phyloP scores from a whole-genome alignment of 495 filamentous ascomycete species.

The Bacidia gigantensis region DNA sequence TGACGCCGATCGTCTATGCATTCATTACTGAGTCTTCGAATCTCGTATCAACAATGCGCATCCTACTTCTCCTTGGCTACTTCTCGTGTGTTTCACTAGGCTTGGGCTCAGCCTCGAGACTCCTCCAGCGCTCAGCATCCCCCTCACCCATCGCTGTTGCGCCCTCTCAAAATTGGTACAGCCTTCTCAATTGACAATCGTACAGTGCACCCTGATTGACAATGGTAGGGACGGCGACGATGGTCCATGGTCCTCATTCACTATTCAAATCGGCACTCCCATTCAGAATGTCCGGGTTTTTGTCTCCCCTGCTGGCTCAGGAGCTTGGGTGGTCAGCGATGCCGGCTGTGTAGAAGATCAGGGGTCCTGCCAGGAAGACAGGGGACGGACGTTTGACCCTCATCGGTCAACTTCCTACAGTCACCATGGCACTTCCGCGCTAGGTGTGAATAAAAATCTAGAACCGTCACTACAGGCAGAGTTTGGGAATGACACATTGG shows the following conservation, averaged over 20 bases:
- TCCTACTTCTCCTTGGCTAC: background rate
- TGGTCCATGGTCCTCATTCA: slow-evolving; percentile 40
- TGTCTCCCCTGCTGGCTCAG: slow-evolving; percentile 31
- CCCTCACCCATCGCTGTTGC: slow-evolving; percentile 12
- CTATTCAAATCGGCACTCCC: slow-evolving; percentile 35
- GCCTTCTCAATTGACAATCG: background rate
- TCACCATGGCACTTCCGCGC: slow-evolving; percentile 23
- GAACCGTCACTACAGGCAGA: slow-evolving; percentile 28
- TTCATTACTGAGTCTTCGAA: background rate
- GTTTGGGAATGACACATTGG: slow-evolving; percentile 39
- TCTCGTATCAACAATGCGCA: background rate
- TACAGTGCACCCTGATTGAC: background rate
- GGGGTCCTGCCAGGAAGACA: slow-evolving; percentile 26
- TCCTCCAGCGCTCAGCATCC: slow-evolving; percentile 5
- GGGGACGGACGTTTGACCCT: slow-evolving; percentile 36
- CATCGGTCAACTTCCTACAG: slow-evolving; percentile 37
- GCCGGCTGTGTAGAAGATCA: slow-evolving; percentile 18
- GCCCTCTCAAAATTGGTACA: slow-evolving; percentile 16
- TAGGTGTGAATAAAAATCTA: slow-evolving; percentile 30
- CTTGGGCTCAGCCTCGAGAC: background rate
- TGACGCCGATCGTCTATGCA: background rate
- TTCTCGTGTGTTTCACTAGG: background rate
- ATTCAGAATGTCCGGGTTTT: slow-evolving; percentile 32
- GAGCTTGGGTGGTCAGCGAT: slow-evolving; percentile 30
- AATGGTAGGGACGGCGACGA: slow-evolving; percentile 37